Percentiles rank a stretch among this genome's conserved stretches.
Evolutionary conservation across 768 basidiomycete genomes (phyloP).

Genomic region (Mrakia gelida): DNA sequence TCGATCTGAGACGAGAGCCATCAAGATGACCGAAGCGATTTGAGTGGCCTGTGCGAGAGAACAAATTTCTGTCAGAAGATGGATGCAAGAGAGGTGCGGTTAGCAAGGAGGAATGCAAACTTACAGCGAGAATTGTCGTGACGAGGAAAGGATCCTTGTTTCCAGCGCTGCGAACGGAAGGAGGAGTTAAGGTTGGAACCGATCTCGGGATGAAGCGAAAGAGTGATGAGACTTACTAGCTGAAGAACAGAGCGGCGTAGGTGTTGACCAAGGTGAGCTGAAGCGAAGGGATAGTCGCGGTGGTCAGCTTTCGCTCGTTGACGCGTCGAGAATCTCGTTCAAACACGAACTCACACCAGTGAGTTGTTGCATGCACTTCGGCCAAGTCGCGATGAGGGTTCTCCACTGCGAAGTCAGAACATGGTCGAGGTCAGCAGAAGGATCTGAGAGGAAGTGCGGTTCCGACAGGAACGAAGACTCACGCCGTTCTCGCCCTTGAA

Average conservation of each 20-base stretch:
- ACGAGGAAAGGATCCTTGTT: conserved; percentile 8
- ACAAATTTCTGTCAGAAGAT: neutral
- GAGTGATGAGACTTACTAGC: neutral
- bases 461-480: neutral
- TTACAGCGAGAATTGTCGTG: neutral
- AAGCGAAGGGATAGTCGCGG: neutral
- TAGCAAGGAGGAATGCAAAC: neutral
- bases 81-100: too few species aligned
- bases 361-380: conserved; percentile 15
- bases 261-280: neutral
- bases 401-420: neutral
- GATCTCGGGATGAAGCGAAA: neutral
- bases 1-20: conserved; percentile 1
- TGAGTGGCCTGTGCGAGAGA: neutral
- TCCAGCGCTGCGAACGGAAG: neutral
- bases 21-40: neutral
- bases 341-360: neutral
- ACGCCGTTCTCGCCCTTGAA: conserved; percentile 2
- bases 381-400: neutral
- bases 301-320: neutral
- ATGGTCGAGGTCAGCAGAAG: neutral
- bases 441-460: neutral
- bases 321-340: neutral
- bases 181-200: neutral
- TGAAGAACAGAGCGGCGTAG: neutral